Percentiles rank a stretch among this genome's conserved stretches.
Evolutionary conservation across 345 rosid species (phyloP).

Genomic region (Euphorbia peplus): DNA sequence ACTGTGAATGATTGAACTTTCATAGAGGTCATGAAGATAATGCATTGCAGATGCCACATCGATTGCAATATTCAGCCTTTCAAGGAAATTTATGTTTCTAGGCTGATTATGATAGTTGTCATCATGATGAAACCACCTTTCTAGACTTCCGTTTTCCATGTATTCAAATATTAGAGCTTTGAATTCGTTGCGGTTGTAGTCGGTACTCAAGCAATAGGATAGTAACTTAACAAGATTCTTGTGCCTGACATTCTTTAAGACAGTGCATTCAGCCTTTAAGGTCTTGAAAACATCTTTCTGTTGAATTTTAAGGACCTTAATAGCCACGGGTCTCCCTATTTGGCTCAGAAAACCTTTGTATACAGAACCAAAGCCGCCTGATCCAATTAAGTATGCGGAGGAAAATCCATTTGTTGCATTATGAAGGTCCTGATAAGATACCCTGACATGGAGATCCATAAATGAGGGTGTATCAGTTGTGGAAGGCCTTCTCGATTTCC

Average conservation of each 20-base stretch:
- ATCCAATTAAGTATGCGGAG: constrained; percentile 2
- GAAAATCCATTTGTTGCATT: constrained; percentile 8
- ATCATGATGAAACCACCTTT: constrained; percentile 17
- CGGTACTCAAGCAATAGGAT: constrained; percentile 13
- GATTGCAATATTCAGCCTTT: constrained; percentile 10
- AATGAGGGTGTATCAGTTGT: neutral
- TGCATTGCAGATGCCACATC: constrained; percentile 19
- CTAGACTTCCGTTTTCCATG: constrained; percentile 17
- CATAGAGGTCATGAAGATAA: constrained; percentile 21
- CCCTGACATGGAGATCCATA: neutral
- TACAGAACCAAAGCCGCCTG: constrained; percentile 10
- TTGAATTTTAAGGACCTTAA: constrained; percentile 16
- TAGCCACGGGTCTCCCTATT: constrained; percentile 1
- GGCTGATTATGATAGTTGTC: neutral
- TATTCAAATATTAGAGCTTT: constrained; percentile 19
- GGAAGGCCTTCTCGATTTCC: neutral
- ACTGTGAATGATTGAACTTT: constrained; percentile 13
- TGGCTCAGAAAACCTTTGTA: constrained; percentile 3
- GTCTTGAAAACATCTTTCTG: constrained; percentile 8
- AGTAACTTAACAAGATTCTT: constrained; percentile 16
- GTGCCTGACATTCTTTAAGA: constrained; percentile 9
- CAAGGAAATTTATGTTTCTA: neutral
- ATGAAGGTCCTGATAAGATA: constrained; percentile 12
- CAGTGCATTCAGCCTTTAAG: constrained; percentile 15
- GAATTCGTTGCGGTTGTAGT: constrained; percentile 21